Percentiles rank a stretch among this genome's conserved stretches.
Evolutionary conservation across 2,329 filamentous ascomycete genomes (phyloP).

Genomic region (Diaporthe ilicicola): DNA sequence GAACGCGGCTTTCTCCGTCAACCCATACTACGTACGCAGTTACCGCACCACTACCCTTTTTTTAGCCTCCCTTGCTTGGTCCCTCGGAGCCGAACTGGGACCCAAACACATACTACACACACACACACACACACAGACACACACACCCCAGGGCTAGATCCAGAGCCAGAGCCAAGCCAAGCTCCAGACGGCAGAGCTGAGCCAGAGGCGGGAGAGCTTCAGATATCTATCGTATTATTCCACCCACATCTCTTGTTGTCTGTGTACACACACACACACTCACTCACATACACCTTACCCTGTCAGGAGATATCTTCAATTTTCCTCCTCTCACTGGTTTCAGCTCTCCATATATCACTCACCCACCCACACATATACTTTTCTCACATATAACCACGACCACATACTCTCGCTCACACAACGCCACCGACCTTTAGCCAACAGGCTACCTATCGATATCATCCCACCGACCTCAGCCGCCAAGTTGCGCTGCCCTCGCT

Average conservation of each 20-base stretch:
- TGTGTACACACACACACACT: not conserved
- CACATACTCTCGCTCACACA: not conserved
- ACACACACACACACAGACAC: not conserved
- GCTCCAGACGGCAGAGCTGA: constrained; percentile 1
- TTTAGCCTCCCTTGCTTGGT: constrained; percentile 16
- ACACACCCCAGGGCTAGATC: not conserved
- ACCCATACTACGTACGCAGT: not conserved
- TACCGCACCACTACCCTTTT: constrained; percentile 16
- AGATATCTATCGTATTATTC: constrained; percentile 21
- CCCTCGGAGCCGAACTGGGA: constrained; percentile 24
- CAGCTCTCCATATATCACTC: not conserved
- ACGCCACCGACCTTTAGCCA: not conserved
- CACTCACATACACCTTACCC: not conserved
- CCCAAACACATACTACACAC: not conserved
- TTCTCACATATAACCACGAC: not conserved
- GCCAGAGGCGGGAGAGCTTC: constrained; percentile 16
- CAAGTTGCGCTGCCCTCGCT: not conserved
- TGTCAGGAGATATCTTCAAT: not conserved
- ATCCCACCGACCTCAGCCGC: not conserved
- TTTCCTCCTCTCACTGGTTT: not conserved
- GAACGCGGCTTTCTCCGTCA: constrained; percentile 13
- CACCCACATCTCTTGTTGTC: not conserved
- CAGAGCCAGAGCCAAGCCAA: not conserved
- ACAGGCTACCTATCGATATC: not conserved
- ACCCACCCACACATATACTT: not conserved